Evolutionary conservation across 345 rosid genomes (phyloP), one percentile per base, ranked within the genome.

Genomic region (Linum usitatissimum): DNA sequence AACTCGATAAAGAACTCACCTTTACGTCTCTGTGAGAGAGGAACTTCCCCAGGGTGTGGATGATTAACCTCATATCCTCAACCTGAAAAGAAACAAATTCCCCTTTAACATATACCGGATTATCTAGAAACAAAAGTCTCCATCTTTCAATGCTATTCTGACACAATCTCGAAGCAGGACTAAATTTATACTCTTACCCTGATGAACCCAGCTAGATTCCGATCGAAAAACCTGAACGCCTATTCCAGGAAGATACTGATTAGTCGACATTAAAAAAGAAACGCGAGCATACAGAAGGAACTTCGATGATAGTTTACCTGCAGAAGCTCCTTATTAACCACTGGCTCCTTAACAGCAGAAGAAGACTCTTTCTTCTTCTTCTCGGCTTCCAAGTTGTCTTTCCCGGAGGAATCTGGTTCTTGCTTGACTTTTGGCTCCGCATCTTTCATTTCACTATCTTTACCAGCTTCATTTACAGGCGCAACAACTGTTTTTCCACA

Each of bases 221-320:
- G 81, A 71, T 94, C 97, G 71, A 90, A 90, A 64, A 90, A 94
- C 74, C 95, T 82, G 81, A 90, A 94, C 62, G 97, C 97, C 99
- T 93, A 83, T 48, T 60, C 53, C 53, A 54, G 17, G 30, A 17
- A 49, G 59, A 54, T 15, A 45, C 2, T 10, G 18, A 38, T 53
- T 62, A 64, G 53, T 18, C 14, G 5, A 15, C 51, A 3, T 45
- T 13, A 55, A 55, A 34, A 1, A 31, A 61, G 30, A 17, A n/a
- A 6, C 14, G 17, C 28, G 60, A 65, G 48, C 30, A 36, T 64
- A 15, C 10, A 18, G 4, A 10, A 0, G 15, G 18, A 10, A 21
- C 55, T 48, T 45, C 9, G 18, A 64, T 21, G 19, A 10, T 4
- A 49, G n/a, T 40, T 60, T 76, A 78, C 99, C 90, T 90, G 96